A percentile compares a stretch with the other conserved stretches of the same genome.
Evolutionary conservation across 306 rosid species (phyloP).

Genomic region (Geum urbanum): DNA sequence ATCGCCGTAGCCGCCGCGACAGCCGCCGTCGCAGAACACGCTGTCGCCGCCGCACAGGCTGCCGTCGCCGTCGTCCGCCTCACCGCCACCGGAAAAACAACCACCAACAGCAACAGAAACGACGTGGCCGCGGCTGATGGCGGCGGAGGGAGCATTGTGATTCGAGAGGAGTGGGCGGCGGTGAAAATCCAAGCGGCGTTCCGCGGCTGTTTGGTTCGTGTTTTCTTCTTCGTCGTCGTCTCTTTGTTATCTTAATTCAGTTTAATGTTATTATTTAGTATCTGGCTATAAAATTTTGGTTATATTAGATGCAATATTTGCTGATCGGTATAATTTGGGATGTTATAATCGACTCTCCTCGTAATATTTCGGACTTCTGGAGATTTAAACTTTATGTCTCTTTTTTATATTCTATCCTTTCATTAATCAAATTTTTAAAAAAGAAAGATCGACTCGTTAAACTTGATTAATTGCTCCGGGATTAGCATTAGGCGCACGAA

Average conservation of each 20-base stretch:
- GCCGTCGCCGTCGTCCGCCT: slow-evolving; percentile 55
- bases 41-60: slow-evolving; percentile 57
- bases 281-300: too few species aligned
- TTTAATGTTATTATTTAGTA: too few species aligned
- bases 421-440: too few species aligned
- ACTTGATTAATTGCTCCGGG: slow-evolving; percentile 17
- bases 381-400: too few species aligned
- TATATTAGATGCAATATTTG: too few species aligned
- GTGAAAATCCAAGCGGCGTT: slow-evolving; percentile 81
- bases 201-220: slow-evolving; percentile 76
- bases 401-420: too few species aligned
- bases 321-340: too few species aligned
- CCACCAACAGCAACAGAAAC: not conserved
- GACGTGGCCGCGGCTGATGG: slow-evolving; percentile 4
- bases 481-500: slow-evolving; percentile 1
- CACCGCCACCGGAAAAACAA: slow-evolving; percentile 29
- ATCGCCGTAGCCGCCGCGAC: slow-evolving; percentile 55
- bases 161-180: slow-evolving; percentile 63
- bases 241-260: not conserved
- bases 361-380: too few species aligned
- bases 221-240: not conserved
- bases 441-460: not conserved
- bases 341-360: too few species aligned
- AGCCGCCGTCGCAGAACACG: slow-evolving; percentile 53
- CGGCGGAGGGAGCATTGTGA: slow-evolving; percentile 3